Base-by-base conservation (phyloP, 164 flowering plant species). In the Annona cherimola region DNA sequence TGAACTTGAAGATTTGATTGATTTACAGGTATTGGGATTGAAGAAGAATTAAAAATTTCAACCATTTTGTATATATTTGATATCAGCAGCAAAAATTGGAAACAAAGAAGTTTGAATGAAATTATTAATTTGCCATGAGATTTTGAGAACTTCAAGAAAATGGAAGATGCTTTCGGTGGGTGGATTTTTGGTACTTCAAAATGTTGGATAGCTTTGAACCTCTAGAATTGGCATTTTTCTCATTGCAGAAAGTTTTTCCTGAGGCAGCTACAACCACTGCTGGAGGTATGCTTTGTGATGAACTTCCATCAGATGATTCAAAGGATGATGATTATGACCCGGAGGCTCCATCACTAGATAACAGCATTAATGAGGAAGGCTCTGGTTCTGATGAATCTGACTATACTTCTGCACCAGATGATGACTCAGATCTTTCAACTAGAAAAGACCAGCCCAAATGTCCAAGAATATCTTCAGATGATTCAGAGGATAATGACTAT, bases 321-420 rank as follows among this genome's bases (percentile, higher is more conserved):
- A 97, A 89, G 78, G 98, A 93, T 79, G 71, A 83, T 81, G 95
- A 91, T 71, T 93, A 86, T 79, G 84, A 91, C 69, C 99, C 99
- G 55, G 89, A 90, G 63, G 78, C 77, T 69, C 82, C 76, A 55
- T 81, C 78, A 42, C 71, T 69, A 63, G 85, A 75, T 71, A 84
- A 79, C 69, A 71, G 75, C 70, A 73, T 59, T 69, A 69, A 74
- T 69, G 82, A 72, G 55, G 87, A 84, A 42, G 86, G 79, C 64
- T 86, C 90, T 63, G 79, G 87, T 78, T 86, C 95, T 72, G 88
- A 86, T 45, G 90, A 84, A 19, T 89, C 94, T 81, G 88, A 88
- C n/a, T 85, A 77, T 73, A 77, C 80, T 43, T 83, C 88, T 68
- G 86, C 85, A 54, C 82, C 91, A 70, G 89, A 86, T 57, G 89